Evolutionary conservation across 2,329 filamentous ascomycete species (phyloP).

Genomic region (Claviceps paspali): DNA sequence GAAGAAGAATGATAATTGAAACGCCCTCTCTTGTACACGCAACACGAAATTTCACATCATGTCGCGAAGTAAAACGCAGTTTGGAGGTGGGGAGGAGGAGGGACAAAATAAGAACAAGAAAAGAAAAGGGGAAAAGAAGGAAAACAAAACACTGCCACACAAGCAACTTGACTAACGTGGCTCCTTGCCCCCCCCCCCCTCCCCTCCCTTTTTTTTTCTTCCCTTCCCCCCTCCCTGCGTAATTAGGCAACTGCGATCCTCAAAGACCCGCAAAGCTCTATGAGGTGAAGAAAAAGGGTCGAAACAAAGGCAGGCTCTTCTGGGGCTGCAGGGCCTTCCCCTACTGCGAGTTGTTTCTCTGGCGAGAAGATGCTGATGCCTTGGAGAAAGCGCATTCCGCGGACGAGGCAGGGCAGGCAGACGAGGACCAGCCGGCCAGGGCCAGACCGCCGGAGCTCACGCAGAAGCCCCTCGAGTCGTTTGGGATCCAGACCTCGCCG

Average conservation of each 20-base stretch:
- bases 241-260: constrained; percentile 27
- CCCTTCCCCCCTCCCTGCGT: not conserved
- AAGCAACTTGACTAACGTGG: not conserved
- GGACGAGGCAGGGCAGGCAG: not conserved
- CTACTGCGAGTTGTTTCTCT: constrained; percentile 30
- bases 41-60: no score
- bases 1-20: no score
- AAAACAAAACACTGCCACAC: no score
- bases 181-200: no score
- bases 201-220: no score
- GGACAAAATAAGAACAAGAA: no score
- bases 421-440: constrained; percentile 7
- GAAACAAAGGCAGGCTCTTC: constrained; percentile 27
- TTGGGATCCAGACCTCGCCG: constrained; percentile 14
- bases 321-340: constrained; percentile 23
- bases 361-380: constrained; percentile 22
- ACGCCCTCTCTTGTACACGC: no score
- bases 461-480: constrained; percentile 15
- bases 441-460: constrained; percentile 15
- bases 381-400: constrained; percentile 15
- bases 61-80: no score
- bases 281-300: constrained; percentile 22
- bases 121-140: no score
- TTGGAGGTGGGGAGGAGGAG: no score
- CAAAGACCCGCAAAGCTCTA: constrained; percentile 20